Evolutionary conservation across 2,329 filamentous ascomycete species (phyloP), one percentile per base, ranked within the genome.

Genomic region (Botrytis deweyae): DNA sequence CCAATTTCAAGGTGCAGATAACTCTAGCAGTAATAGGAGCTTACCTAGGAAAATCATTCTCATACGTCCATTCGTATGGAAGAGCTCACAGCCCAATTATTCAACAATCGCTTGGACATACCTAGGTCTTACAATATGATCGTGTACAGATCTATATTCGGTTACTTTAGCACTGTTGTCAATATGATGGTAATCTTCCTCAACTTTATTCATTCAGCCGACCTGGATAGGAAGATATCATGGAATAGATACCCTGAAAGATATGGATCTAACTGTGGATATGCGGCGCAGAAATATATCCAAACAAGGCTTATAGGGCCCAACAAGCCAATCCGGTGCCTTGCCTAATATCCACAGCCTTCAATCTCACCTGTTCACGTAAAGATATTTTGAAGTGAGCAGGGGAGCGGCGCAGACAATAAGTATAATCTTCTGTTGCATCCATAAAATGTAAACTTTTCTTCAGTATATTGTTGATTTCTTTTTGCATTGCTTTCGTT

Each of bases 281-380:
- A n/a, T 46, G 63, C 40, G 40, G 71, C 64, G 40, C 14, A 72
- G 42, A 68, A 29, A 20, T n/a, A 14, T 22, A 59, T 52, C 40
- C 40, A 29, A 68, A 29, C 40, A 68, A 61, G 71, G 63, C 63
- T 72, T 69, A 49, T 68, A 49, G 63, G 36, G n/a, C n/a, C 52
- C 18, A 36, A 29, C 16, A 68, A 36, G 55, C 18, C 62, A 42
- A 52, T 59, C 29, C 20, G n/a, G n/a, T 38, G 38, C 62, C 29
- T 72, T 46, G 16, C 52, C 52, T 58, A 18, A 14, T 58, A 55
- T 25, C 44, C 52, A 42, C n/a, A 29, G 63, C 40, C 70, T 67
- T 40, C 40, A 66, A 72, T 72, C 55, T 59, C 20, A 68, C 29
- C 8, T n/a, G n/a, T 38, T 61, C 70, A 72, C 63, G 29, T 72